Conservation (phyloP, 148 eudicot genomes). For the Selenicereus undatus region DNA sequence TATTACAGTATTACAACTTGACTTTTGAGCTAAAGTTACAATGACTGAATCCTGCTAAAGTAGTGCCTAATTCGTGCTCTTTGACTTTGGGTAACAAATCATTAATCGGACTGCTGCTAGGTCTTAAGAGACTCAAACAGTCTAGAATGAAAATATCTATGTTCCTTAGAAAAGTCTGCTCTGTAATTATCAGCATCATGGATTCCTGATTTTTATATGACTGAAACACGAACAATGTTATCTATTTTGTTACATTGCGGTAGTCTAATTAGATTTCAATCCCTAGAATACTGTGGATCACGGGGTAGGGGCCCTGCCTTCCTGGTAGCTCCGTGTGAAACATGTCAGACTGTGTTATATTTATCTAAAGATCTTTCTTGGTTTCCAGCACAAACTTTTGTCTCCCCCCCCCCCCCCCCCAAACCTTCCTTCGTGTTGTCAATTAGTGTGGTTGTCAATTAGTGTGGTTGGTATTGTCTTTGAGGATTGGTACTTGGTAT, state of each 20-base stretch:
- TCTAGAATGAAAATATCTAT: neutral
- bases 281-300: no score
- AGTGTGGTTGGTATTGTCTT: no score
- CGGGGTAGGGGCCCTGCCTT: no score
- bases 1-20: neutral
- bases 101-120: neutral
- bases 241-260: neutral
- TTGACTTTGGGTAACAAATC: no score
- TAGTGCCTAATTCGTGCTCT: no score
- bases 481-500: neutral
- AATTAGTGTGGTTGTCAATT: no score
- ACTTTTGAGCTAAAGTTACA: neutral
- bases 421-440: neutral
- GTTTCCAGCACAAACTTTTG: neutral
- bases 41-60: no score
- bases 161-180: neutral
- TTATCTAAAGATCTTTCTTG: neutral
- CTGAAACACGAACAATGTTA: neutral
- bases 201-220: neutral
- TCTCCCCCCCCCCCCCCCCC: neutral
- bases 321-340: no score
- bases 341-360: no score
- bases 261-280: no score
- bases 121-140: no score
- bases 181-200: neutral